Evolutionary conservation across 2,329 filamentous ascomycete species (phyloP), one percentile per base, ranked within the genome.

Genomic region (Aspergillus glaucus): DNA sequence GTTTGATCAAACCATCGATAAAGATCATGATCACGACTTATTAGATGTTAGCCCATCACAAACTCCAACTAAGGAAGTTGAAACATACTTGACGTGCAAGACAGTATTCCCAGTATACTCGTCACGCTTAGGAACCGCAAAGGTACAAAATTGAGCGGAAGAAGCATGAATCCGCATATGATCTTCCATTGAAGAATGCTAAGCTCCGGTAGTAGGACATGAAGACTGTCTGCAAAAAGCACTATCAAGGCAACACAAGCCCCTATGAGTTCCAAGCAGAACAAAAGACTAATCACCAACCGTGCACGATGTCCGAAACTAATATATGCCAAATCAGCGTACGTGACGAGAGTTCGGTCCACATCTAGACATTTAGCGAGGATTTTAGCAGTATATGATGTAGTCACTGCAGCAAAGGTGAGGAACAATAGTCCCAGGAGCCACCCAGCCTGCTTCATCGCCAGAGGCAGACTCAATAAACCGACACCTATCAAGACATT

Each of bases 401-500:
- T 97, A 17, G 86, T 81, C 4, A 80, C 64, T 6, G 89, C 91
- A 19, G 87, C 86, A 44, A 88, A 81, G 10, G 82, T 70, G 48
- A 97, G 76, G 55, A 93, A 86, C 39, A 78, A 54, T 61, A 95
- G 77, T 46, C 93, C 93, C 52, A 89, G 81, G 37, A 95, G 69
- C 91, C 91, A 95, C 44, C 90, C 92, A 10, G 88, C 84, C 66
- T 95, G 90, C 61, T 85, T 88, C 61, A 97, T 76, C 5, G 88
- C 92, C 62, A 97, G 79, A 5, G 92, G 93, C 47, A 98, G 75
- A 67, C 88, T 94, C 45, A 98, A 77, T 26, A 98, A 74, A 1
- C 92, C 92, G 26, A 98, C 85, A 14, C 91, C 91, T 52, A 96
- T 92, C 50, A 96, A 74, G 45, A 94, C 88, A 57, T 95, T 95